A percentile compares a stretch with the other conserved stretches of the same genome.
Conservation (phyloP, 139 green algal genomes). For the Edaphochlamys debaryana region DNA sequence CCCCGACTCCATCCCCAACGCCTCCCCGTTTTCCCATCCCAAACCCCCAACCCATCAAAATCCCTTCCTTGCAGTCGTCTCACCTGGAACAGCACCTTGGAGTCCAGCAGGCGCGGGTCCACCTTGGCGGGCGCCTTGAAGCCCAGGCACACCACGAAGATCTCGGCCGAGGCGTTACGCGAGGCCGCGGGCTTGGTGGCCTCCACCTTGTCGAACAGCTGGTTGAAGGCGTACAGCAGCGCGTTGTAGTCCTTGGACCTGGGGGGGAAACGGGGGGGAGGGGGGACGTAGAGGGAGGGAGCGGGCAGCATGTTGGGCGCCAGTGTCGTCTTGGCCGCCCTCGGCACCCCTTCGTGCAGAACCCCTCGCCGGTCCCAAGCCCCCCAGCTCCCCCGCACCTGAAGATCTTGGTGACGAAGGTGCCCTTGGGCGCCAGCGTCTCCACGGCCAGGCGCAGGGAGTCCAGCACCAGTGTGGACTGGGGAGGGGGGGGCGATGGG, state of each 20-base stretch:
- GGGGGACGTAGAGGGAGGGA: neutral
- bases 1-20: too few species aligned
- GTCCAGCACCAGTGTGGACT: slow-evolving; percentile 93
- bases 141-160: slow-evolving; percentile 96
- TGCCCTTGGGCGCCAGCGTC: slow-evolving; percentile 88
- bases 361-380: too few species aligned
- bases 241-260: slow-evolving; percentile 96
- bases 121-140: slow-evolving; percentile 98
- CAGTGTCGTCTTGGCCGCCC: neutral
- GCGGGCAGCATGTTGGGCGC: neutral
- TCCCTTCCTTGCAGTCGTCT: too few species aligned
- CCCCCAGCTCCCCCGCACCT: slow-evolving; percentile 42
- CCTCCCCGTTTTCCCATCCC: too few species aligned
- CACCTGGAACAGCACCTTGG: slow-evolving; percentile 86
- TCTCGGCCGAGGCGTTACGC: slow-evolving; percentile 93
- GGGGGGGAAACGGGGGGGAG: neutral
- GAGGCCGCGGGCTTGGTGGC: slow-evolving; percentile 94
- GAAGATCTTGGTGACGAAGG: slow-evolving; percentile 98
- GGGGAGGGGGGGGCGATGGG: too few species aligned
- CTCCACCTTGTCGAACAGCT: slow-evolving; percentile 95
- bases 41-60: too few species aligned
- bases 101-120: slow-evolving; percentile 96
- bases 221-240: slow-evolving; percentile 91
- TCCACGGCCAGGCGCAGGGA: slow-evolving; percentile 92
- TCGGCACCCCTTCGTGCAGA: too few species aligned